Evolutionary conservation across 371 early-diverging fungal species (phyloP), one percentile per base, ranked within the genome.

Genomic region (Rhizopus arrhizus): DNA sequence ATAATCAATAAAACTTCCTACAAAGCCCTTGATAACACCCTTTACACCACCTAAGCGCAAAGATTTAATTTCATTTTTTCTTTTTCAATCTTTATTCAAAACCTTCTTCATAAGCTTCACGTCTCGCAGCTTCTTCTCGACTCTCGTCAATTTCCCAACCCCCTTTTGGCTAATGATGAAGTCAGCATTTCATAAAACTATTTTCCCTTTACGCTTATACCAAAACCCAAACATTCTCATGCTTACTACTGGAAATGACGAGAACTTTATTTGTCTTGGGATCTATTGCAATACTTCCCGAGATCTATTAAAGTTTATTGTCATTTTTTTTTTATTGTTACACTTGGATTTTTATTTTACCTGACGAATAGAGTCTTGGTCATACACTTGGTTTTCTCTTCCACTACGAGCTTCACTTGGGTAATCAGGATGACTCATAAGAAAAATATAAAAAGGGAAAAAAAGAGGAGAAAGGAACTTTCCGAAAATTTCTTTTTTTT

Each of bases 111-210:
- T 81, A 86, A 2, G 85, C 84, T 58, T 86, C 87, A 13, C 87
- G 73, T 16, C 62, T 69, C 11, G 87, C 87, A 10, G 83, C 81
- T 60, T 84, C 73, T 59, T 80, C 80, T 49, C 73, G 69, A 32
- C 84, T 77, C 64, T 86, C 87, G 52, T 86, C 87, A 50, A 75
- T 84, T 55, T 86, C 87, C 87, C 87, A 86, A 32, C 87, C 87
- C 6, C 87, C 87, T 64, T 86, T 86, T 11, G 87, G 87, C 70
- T 81, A 60, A 31, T 13, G n/a, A 15, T 15, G 22, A 55, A 15
- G 28, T 35, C 7, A 31, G 15, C 38, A n/a, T 13, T 10, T 35
- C 15, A 50, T 9, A 11, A 9, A 35, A 2, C 33, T 32, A 34
- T 11, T 15, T 32, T 7, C 22, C 45, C 12, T 32, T 38, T 40